These are phyloP conservation scores for Fraxinus quadrangulata DNA, from an alignment of 257 asterid species.

Conservation along the genomic window DNA sequence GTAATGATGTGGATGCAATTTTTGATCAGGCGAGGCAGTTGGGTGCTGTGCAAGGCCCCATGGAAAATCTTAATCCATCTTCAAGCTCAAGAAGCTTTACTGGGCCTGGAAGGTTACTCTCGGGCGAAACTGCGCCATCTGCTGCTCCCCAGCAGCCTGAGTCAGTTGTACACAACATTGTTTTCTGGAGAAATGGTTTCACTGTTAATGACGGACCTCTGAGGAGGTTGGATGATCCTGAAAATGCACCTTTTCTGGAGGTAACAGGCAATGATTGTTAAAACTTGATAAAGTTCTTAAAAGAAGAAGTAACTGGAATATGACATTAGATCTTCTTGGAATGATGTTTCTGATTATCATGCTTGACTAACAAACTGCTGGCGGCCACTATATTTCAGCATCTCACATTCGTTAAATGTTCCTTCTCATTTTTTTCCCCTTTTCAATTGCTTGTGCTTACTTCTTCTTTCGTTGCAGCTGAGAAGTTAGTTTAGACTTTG, in stretches of 20 bases:
- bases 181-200: slow-evolving; percentile 98
- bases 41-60: slow-evolving; percentile 70
- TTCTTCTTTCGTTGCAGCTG: neutral
- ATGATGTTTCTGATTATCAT: neutral
- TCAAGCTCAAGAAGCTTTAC: slow-evolving; percentile 79
- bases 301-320: neutral
- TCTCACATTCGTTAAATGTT: neutral
- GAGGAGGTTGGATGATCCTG: slow-evolving; percentile 94
- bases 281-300: neutral
- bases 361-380: neutral
- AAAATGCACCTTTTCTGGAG: slow-evolving; percentile 81
- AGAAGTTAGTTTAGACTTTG: slow-evolving; percentile 2
- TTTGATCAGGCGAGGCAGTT: slow-evolving; percentile 58
- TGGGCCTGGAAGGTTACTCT: slow-evolving; percentile 82
- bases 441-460: neutral
- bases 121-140: slow-evolving; percentile 64
- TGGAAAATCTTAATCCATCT: slow-evolving; percentile 62
- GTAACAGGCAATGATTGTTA: slow-evolving; percentile 35
- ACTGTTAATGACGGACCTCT: slow-evolving; percentile 89
- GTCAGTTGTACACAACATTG: slow-evolving; percentile 74
- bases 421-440: slow-evolving; percentile 3
- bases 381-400: neutral
- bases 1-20: slow-evolving; percentile 52
- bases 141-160: slow-evolving; percentile 73
- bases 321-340: slow-evolving; percentile 6